Base-by-base conservation (phyloP, 108 stramenopile genomes). In the Hondaea fermentalgiana region DNA sequence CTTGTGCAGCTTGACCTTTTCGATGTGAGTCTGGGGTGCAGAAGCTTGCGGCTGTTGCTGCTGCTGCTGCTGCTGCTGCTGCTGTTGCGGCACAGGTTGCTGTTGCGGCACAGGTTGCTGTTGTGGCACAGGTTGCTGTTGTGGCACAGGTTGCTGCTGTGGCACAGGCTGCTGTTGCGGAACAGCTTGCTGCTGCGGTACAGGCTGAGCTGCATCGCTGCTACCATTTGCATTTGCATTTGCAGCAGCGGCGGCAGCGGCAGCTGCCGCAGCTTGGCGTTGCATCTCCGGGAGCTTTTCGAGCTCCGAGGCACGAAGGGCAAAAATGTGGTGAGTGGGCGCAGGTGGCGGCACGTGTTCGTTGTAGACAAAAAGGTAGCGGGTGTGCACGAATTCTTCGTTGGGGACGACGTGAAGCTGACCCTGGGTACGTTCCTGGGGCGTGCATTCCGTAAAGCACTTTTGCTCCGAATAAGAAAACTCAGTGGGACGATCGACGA, bases 291-390 rank as follows among this genome's bases (percentile, higher is more conserved):
- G 45, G 76, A 83, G 76, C 76, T 83, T 83, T 83, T 83, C 49
- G 49, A 83, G 49, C 25, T 53, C 51, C 2, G 76, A 83, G 28
- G 76, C 45, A 16, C 51, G 45, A 23, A 83, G 76, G 12, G 76
- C 76, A 83, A 83, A 83, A 53, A 83, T 83, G 76, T 83, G 76
- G 76, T 83, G 76, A 6, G 76, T 83, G 45, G 76, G 76, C 6
- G 76, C 49, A 47, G 76, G 76, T 6, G 76, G 76, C 6, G 76
- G 76, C 12, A 83, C 49, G 28, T n/a, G 6, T 45, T 83, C 76
- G 76, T 83, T 83, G 76, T 83, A 83, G n/a, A 83, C 76, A 53
- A 83, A 83, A 23, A 83, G 76, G 76, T 83, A 83, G 49, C 76
- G 76, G 51, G 51, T 83, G 51, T 53, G 45, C 12, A 83, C 76